phyloP scores from a whole-genome alignment of 768 basidiomycete species.

The Steccherinum ochraceum region DNA sequence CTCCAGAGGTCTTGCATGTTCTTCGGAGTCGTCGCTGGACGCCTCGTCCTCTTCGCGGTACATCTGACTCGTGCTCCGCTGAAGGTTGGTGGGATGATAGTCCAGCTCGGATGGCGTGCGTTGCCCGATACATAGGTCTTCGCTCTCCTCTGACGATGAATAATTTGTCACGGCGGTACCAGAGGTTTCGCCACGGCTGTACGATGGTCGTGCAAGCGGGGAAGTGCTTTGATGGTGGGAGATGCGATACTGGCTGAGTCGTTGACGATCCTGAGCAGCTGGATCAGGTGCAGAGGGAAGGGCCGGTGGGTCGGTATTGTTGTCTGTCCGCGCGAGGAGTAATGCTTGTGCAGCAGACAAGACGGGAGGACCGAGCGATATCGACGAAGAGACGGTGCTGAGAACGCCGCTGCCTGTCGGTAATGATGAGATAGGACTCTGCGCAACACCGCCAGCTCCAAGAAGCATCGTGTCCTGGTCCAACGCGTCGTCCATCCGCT shows the following conservation, averaged over 20 bases:
- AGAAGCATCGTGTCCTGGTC: constrained; percentile 49
- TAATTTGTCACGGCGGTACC: not conserved
- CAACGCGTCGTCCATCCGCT: constrained; percentile 32
- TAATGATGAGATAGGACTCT: constrained; percentile 19
- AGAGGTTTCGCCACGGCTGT: constrained; percentile 7
- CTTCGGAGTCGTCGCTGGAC: constrained; percentile 32
- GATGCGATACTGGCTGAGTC: constrained; percentile 10
- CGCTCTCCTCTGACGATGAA: constrained; percentile 15
- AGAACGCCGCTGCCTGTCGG: constrained; percentile 18
- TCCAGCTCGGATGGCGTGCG: constrained; percentile 18
- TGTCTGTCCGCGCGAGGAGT: constrained; percentile 24
- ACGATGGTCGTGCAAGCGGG: constrained; percentile 29
- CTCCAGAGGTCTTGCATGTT: constrained; percentile 20
- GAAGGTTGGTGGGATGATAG: constrained; percentile 14
- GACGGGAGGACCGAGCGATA: constrained; percentile 14
- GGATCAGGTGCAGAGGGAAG: constrained; percentile 20
- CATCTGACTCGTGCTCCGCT: constrained; percentile 26
- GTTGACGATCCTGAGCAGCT: constrained; percentile 13
- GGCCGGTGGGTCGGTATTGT: constrained; percentile 16
- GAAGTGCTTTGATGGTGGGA: constrained; percentile 28
- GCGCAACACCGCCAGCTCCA: constrained; percentile 40
- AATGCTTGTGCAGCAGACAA: constrained; percentile 21
- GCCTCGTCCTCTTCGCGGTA: constrained; percentile 22
- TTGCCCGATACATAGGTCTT: constrained; percentile 26
- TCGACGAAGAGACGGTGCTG: constrained; percentile 21